Conservation (phyloP, 371 early-diverging fungal species). For the Neoconidiobolus thromboides region DNA sequence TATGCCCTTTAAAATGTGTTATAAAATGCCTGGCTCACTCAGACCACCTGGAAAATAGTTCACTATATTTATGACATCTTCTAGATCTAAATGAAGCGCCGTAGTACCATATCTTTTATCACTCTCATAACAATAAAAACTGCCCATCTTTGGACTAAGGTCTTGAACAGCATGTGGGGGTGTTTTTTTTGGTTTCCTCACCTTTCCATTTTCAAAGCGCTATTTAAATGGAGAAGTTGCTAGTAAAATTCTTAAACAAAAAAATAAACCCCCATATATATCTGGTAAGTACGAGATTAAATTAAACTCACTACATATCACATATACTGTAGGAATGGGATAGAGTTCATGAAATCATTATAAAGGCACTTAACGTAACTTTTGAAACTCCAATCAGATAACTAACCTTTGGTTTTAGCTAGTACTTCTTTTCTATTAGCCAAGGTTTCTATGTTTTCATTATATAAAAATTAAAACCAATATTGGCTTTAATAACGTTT, state of each 20-base stretch:
- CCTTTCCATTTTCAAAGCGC: no score
- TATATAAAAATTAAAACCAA: neutral
- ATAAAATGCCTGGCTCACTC: constrained; percentile 25
- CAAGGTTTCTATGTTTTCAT: constrained; percentile 4
- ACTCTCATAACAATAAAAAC: constrained; percentile 24
- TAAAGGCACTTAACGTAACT: constrained; percentile 24
- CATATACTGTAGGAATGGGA: constrained; percentile 41
- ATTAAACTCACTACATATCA: constrained; percentile 31
- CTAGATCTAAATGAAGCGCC: constrained; percentile 45
- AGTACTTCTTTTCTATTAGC: neutral
- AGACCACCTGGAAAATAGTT: constrained; percentile 8
- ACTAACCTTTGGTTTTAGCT: constrained; percentile 35
- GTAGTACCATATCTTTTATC: constrained; percentile 25
- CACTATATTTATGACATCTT: constrained; percentile 58
- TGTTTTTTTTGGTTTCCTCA: no score
- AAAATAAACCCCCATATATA: neutral
- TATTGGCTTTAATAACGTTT: no score
- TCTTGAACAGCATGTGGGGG: constrained; percentile 27
- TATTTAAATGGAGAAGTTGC: no score
- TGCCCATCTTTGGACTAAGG: constrained; percentile 56
- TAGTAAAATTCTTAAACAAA: no score
- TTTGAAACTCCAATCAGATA: constrained; percentile 29
- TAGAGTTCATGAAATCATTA: constrained; percentile 24
- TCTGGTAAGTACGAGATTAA: constrained; percentile 33
- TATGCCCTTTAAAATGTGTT: constrained; percentile 26